Evolutionary conservation across 2,329 filamentous ascomycete genomes (phyloP).

Genomic region (Aureobasidium sp.): DNA sequence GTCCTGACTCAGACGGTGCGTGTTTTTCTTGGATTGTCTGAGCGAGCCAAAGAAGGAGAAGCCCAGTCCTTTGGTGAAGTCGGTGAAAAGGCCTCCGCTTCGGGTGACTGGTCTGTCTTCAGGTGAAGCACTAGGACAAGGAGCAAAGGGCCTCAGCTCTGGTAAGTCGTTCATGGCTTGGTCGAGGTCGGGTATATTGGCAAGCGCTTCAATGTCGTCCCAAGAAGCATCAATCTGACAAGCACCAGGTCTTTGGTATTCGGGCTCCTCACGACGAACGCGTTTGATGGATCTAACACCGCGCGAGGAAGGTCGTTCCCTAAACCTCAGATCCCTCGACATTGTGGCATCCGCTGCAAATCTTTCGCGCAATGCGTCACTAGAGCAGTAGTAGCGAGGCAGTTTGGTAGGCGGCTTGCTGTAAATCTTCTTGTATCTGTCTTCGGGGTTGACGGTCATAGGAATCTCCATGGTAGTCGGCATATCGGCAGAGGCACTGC

Average conservation of each 20-base stretch:
- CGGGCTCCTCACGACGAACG: background rate
- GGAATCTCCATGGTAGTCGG: constrained; percentile 20
- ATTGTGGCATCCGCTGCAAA: constrained; percentile 4
- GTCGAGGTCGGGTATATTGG: background rate
- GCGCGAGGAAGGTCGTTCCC: background rate
- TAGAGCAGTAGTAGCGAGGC: constrained; percentile 17
- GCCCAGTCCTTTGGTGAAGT: constrained; percentile 1
- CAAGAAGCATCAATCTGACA: background rate
- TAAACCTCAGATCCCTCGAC: background rate
- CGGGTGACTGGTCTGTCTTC: constrained; percentile 2
- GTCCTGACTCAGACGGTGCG: background rate
- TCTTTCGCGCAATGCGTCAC: constrained; percentile 14
- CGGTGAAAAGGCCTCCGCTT: background rate
- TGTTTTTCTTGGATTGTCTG: background rate
- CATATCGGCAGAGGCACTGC: constrained; percentile 26
- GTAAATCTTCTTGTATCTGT: constrained; percentile 18
- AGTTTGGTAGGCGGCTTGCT: constrained; percentile 16
- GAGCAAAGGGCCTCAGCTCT: constrained; percentile 1
- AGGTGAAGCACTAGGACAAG: background rate
- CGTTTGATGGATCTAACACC: constrained; percentile 2
- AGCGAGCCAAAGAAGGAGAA: constrained; percentile 8
- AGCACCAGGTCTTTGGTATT: constrained; percentile 1
- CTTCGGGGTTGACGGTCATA: constrained; percentile 18
- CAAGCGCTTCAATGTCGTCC: background rate
- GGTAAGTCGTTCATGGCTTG: background rate